Percentiles rank a stretch among this genome's conserved stretches.
Evolutionary conservation across 1,139 yeast species (phyloP).

Genomic region (Yamadazyma buinensis): DNA sequence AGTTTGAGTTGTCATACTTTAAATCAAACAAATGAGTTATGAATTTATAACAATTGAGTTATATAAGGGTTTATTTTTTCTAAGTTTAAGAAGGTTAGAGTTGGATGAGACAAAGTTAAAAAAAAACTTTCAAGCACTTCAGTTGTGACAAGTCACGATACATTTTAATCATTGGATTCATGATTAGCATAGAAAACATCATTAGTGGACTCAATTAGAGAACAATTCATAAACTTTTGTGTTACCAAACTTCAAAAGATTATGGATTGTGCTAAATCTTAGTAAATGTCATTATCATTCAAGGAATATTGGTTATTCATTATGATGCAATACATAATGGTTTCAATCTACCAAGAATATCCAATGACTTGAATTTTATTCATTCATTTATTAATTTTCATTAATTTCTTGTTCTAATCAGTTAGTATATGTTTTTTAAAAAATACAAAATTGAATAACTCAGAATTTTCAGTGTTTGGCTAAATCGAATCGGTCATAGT

Average conservation of each 20-base stretch:
- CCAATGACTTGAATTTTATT: no score
- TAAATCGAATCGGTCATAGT: conserved; percentile 54
- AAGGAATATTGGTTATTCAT: no score
- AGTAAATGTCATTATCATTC: no score
- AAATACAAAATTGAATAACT: conserved; percentile 10
- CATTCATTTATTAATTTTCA: no score
- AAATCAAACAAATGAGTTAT: no score
- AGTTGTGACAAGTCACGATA: conserved; percentile 16
- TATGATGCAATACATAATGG: no score
- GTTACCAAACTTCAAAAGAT: conserved; percentile 1
- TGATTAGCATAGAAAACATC: conserved; percentile 54
- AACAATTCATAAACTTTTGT: neutral
- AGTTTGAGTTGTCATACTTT: no score
- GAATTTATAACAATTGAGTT: no score
- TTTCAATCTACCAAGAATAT: neutral
- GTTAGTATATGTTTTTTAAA: conserved; percentile 12
- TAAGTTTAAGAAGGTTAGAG: no score
- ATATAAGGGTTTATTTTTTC: no score
- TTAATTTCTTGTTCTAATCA: conserved; percentile 3
- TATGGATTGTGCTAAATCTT: no score
- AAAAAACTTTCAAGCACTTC: conserved; percentile 9
- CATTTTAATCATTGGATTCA: conserved; percentile 43
- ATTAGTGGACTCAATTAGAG: conserved; percentile 22
- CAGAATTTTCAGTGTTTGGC: conserved; percentile 59
- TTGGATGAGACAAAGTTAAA: no score